These are phyloP conservation scores for Cytospora leucostoma DNA, from an alignment of 2,329 filamentous ascomycete genomes.

Conservation along the genomic window DNA sequence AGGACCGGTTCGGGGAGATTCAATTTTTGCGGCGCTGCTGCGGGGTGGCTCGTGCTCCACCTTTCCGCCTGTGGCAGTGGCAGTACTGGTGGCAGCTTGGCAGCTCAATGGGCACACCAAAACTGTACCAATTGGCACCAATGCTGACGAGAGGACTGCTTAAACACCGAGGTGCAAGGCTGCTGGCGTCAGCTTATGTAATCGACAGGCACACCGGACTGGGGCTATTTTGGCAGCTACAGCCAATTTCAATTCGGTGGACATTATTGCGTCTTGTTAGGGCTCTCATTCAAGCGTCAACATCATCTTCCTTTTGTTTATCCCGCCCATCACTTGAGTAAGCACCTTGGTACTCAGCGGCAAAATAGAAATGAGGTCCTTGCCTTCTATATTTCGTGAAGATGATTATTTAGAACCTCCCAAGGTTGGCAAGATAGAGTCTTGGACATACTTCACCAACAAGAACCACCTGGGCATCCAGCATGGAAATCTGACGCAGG, in stretches of 20 bases:
- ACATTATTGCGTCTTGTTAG: conserved; percentile 18
- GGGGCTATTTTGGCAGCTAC: background rate
- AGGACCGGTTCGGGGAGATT: conserved; percentile 23
- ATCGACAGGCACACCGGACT: background rate
- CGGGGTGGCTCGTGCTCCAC: conserved; percentile 22
- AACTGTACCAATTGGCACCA: too few species aligned
- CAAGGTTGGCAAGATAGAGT: too few species aligned
- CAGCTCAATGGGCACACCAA: background rate
- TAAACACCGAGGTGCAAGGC: conserved; percentile 1
- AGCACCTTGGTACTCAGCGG: background rate
- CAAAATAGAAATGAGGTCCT: background rate
- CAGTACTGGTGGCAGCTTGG: background rate
- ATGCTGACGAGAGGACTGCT: background rate
- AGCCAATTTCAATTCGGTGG: conserved; percentile 26
- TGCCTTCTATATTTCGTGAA: too few species aligned
- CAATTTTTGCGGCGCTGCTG: conserved; percentile 26
- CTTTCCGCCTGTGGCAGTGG: background rate
- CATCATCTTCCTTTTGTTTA: background rate
- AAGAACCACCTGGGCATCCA: too few species aligned
- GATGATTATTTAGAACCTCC: too few species aligned
- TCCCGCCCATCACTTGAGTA: background rate
- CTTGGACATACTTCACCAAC: too few species aligned
- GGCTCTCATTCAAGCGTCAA: conserved; percentile 9
- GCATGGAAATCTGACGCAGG: too few species aligned
- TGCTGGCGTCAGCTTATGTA: conserved; percentile 14